Conservation (phyloP, 192 early-diverging fungal species). For the Umbelopsis sp. region DNA sequence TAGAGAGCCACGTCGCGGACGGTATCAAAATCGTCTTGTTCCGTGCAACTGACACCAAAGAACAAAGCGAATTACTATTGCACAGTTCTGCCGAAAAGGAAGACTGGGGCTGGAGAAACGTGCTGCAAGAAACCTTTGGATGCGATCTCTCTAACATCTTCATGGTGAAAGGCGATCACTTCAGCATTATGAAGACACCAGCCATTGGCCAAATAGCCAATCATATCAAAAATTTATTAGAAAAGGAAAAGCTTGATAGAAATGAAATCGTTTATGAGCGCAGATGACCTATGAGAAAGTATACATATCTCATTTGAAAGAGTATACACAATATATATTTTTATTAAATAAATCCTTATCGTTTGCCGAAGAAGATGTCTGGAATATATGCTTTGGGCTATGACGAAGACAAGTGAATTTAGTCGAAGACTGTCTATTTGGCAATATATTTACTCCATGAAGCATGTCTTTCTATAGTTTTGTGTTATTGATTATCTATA, state of each 20-base stretch:
- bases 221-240: neutral
- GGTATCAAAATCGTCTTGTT: neutral
- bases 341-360: neutral
- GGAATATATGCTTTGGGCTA: neutral
- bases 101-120: neutral
- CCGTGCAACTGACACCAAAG: neutral
- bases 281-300: neutral
- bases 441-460: neutral
- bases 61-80: neutral
- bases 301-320: neutral
- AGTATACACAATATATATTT: neutral
- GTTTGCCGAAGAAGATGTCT: neutral
- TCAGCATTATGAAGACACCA: neutral
- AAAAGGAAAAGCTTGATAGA: neutral
- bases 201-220: neutral
- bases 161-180: conserved; percentile 1
- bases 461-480: neutral
- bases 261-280: neutral
- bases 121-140: neutral
- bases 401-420: neutral
- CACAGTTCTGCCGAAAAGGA: neutral
- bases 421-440: neutral
- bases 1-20: neutral
- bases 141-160: neutral
- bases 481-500: no score